A percentile compares a stretch with the other conserved stretches of the same genome.
Evolutionary conservation across 805 yeast genomes (phyloP).

Genomic region (Kodamaea sagamina): DNA sequence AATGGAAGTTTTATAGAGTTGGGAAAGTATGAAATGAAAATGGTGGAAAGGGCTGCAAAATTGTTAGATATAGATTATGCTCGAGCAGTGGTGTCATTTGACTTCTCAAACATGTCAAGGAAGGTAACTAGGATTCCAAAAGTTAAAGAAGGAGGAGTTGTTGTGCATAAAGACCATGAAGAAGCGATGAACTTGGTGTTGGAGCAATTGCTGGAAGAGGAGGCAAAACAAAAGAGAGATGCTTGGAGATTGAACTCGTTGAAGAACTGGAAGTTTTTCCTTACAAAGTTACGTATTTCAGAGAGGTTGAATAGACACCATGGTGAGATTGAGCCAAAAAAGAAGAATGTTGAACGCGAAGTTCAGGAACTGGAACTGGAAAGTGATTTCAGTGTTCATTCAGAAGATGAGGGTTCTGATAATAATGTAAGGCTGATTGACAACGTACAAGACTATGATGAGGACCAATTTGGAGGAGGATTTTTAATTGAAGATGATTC

Average conservation of each 20-base stretch:
- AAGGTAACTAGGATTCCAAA: conserved; percentile 47
- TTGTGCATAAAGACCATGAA: conserved; percentile 61
- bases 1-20: conserved; percentile 62
- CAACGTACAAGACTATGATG: conserved; percentile 7
- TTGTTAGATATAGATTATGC: conserved; percentile 76
- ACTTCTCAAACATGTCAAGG: conserved; percentile 47
- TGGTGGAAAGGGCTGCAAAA: conserved; percentile 70
- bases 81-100: conserved; percentile 84
- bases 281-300: conserved; percentile 51
- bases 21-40: conserved; percentile 37
- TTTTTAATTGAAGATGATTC: conserved; percentile 22
- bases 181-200: conserved; percentile 61
- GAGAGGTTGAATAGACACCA: conserved; percentile 50
- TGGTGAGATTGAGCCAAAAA: conserved; percentile 39
- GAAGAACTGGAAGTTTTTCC: conserved; percentile 53
- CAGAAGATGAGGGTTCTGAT: conserved; percentile 10
- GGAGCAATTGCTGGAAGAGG: conserved; percentile 51
- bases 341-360: conserved; percentile 9
- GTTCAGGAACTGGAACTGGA: conserved; percentile 2
- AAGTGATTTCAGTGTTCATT: conserved; percentile 24
- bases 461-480: conserved; percentile 24
- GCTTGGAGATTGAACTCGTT: conserved; percentile 51
- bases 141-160: conserved; percentile 73
- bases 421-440: not conserved
- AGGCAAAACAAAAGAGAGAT: conserved; percentile 44